Percentiles rank a stretch among this genome's conserved stretches.
Conservation (phyloP, 768 basidiomycete species). For the Collybiopsis luxurians region DNA sequence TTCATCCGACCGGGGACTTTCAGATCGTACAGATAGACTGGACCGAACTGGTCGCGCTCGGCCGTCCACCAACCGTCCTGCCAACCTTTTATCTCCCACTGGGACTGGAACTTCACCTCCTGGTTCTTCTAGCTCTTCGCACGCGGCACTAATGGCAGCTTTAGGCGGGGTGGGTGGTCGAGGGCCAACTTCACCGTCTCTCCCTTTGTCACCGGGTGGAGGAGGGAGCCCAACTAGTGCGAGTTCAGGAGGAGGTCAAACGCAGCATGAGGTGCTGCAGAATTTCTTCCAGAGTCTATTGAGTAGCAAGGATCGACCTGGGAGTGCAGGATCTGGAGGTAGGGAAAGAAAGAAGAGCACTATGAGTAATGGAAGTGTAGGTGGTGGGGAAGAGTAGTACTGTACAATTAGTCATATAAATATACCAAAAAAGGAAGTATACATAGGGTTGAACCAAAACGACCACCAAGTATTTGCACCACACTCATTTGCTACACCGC, state of each 20-base stretch:
- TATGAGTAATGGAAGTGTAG: not conserved
- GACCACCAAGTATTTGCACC: not conserved
- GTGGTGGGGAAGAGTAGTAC: no score
- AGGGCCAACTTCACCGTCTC: not conserved
- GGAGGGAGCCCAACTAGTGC: constrained; percentile 38
- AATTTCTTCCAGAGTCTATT: constrained; percentile 86
- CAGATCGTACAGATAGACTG: not conserved
- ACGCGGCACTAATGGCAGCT: no score
- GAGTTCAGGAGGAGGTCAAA: constrained; percentile 37
- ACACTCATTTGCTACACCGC: constrained; percentile 7
- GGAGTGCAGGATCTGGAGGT: constrained; percentile 20
- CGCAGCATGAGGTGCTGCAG: constrained; percentile 80
- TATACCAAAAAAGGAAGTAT: no score
- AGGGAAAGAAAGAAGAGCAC: constrained; percentile 29
- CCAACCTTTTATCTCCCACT: not conserved
- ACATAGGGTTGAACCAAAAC: constrained; percentile 4
- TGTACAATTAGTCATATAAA: no score
- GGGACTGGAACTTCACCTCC: constrained; percentile 13
- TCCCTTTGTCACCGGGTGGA: constrained; percentile 21
- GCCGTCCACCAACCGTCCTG: not conserved
- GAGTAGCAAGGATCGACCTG: constrained; percentile 60
- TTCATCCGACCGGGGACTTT: not conserved
- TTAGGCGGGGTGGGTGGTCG: not conserved
- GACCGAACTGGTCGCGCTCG: not conserved
- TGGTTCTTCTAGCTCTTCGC: no score